Conservation (phyloP, 2,329 filamentous ascomycete genomes). For the Xylariomycetidae sp. region DNA sequence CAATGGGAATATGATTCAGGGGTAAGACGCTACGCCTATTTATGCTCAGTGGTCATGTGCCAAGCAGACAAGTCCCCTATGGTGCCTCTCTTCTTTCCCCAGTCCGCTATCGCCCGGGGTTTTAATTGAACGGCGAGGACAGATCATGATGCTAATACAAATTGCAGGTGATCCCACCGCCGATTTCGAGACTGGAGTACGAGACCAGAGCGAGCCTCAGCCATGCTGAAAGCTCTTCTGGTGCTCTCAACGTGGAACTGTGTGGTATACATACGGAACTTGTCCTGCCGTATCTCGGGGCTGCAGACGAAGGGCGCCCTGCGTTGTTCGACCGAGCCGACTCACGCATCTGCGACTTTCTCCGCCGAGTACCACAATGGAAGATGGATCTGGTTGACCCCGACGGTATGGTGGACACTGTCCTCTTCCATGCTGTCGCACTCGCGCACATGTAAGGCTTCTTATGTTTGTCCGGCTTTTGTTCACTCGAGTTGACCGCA, state of each 20-base stretch:
- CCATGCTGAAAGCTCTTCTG: slow-evolving; percentile 30
- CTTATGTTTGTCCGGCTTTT: no score
- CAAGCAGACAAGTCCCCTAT: no score
- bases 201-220: slow-evolving; percentile 30
- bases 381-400: slow-evolving; percentile 33
- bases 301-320: slow-evolving; percentile 20
- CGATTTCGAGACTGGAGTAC: slow-evolving; percentile 29
- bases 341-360: slow-evolving; percentile 31
- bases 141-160: slow-evolving; percentile 3
- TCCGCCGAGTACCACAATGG: slow-evolving; percentile 31
- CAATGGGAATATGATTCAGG: slow-evolving; percentile 34
- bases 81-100: background rate
- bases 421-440: slow-evolving; percentile 31
- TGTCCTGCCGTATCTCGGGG: slow-evolving; percentile 21
- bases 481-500: no score
- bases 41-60: no score
- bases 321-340: slow-evolving; percentile 30
- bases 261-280: slow-evolving; percentile 28
- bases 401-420: slow-evolving; percentile 30
- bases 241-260: slow-evolving; percentile 32
- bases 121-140: background rate
- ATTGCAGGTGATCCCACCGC: slow-evolving; percentile 26
- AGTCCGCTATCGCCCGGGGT: background rate
- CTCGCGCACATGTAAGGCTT: slow-evolving; percentile 30
- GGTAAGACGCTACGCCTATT: slow-evolving; percentile 20